Percentiles rank a stretch among this genome's conserved stretches.
These are phyloP conservation scores for Colletotrichum spaethianum DNA, from an alignment of 2,329 filamentous ascomycete species.

Conservation along the genomic window DNA sequence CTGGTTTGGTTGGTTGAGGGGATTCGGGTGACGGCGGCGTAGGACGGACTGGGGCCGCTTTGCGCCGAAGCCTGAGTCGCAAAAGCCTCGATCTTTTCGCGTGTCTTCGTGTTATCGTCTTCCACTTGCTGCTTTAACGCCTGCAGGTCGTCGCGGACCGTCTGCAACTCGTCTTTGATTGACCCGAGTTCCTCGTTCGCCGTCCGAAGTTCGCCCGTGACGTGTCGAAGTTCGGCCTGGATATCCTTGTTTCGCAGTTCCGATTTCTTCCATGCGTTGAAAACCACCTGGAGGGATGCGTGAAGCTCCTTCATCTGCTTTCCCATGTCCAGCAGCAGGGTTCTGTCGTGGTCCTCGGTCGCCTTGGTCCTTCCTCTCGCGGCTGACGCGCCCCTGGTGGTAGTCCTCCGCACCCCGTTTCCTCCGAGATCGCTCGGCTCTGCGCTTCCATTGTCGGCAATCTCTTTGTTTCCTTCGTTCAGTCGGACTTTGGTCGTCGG, in stretches of 20 bases:
- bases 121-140: too few species aligned
- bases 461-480: neutral
- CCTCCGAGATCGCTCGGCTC: too few species aligned
- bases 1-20: too few species aligned
- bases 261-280: neutral
- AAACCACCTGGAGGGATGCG: neutral
- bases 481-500: too few species aligned
- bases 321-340: neutral
- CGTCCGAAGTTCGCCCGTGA: neutral
- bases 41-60: too few species aligned
- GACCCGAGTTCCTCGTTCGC: neutral
- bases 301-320: neutral
- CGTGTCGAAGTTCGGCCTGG: neutral
- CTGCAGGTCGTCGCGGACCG: too few species aligned
- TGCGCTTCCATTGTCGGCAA: too few species aligned
- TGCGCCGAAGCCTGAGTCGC: too few species aligned
- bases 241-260: neutral
- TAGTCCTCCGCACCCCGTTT: neutral
- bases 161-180: neutral
- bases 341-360: neutral
- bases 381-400: neutral
- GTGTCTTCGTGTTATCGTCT: too few species aligned
- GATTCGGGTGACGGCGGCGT: too few species aligned
- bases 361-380: neutral
- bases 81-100: too few species aligned